Evolutionary conservation across 768 basidiomycete genomes (phyloP), one percentile per base, ranked within the genome.

Genomic region (Porphyrellus cyaneotinctus): DNA sequence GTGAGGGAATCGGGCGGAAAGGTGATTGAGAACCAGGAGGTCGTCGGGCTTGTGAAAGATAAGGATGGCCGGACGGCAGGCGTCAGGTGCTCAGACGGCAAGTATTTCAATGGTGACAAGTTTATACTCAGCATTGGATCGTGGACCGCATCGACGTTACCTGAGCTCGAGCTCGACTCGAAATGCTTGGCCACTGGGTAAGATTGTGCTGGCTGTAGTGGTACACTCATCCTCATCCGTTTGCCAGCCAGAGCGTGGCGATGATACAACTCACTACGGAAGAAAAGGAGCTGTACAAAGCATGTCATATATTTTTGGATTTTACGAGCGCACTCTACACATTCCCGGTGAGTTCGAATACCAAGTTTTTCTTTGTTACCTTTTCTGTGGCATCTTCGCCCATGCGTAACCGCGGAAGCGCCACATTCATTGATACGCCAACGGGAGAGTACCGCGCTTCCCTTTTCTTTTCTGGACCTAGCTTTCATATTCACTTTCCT

Each of bases 81-180:
- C 3, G 88, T 92, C 6, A 67, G 68, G 28, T 84, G 88, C 55
- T 67, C 67, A 20, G 81, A 85, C 63, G 89, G 86, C 9, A 72
- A 73, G 3, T 56, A 65, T 12, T 78, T 82, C 57, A 59, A 70
- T 15, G 87, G 84, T 1, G 79, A 84, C 48, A 58, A 82, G 43
- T 78, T 91, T 9, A 73, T 95, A 26, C 66, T 94, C 31, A 83
- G 90, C 9, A 74, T 83, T 14, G 92, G 93, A 22, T 80, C 87
- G 6, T 97, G 95, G 95, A 93, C 92, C 1, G 82, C 89, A 10
- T 85, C 85, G 2, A 67, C 84, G 1, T 91, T 95, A 64, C 82
- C 85, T 9, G 78, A 78, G 35, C 68, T 85, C 10, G 68, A 72
- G 13, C 62, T 88, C 35, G 71, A 75, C 15, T 64, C 71, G 3